Base-by-base conservation (phyloP, 345 rosid genomes). In the Kandelia obovata region DNA sequence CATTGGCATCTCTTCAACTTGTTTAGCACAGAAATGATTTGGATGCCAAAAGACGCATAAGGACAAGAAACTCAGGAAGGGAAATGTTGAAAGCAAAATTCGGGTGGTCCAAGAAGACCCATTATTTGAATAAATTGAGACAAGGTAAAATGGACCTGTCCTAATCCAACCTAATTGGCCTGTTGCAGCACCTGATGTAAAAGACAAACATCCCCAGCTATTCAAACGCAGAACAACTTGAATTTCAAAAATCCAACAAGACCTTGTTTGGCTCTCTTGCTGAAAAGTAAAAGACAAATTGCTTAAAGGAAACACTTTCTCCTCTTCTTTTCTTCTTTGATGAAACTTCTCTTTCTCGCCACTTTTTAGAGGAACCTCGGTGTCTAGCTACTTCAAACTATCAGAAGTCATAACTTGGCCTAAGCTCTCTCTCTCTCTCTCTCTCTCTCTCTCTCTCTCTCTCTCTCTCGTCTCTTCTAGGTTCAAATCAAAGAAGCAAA, bases 51-150 rank as follows among this genome's bases (percentile, higher is more conserved):
- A 21, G 74, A 69, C 27, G 13, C 27, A 57, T 21, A 3, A 17
- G 7, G 49, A 37, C 27, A 46, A 39, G 58, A 63, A 21, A 31
- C 6, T 19, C 23, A 67, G 30, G 35, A 49, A 59, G 66, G 39
- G 64, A 28, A 31, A 19, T 28, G 35, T 7, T 49, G 23, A 25
- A 25, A 23, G 58, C 39, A 19, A 66, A 66, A 66, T 31, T 25
- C 32, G 30, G 52, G 73, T 69, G 74, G 74, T 69, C 78, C 73
- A 58, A 16, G 39, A 64, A 26, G 57, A 11, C 39, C 61, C 28
- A 17, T 28, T 28, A 13, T n/a, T 62, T 27, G 68, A 39, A 64
- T 35, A 56, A 57, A 61, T 39, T 25, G 11, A 60, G 66, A 59
- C 61, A 52, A 75, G 62, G 74, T 15, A 9, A 60, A 53, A 47